These are phyloP conservation scores for Elsinoe necatrix DNA, from an alignment of 2,329 filamentous ascomycete species.

Conservation along the genomic window DNA sequence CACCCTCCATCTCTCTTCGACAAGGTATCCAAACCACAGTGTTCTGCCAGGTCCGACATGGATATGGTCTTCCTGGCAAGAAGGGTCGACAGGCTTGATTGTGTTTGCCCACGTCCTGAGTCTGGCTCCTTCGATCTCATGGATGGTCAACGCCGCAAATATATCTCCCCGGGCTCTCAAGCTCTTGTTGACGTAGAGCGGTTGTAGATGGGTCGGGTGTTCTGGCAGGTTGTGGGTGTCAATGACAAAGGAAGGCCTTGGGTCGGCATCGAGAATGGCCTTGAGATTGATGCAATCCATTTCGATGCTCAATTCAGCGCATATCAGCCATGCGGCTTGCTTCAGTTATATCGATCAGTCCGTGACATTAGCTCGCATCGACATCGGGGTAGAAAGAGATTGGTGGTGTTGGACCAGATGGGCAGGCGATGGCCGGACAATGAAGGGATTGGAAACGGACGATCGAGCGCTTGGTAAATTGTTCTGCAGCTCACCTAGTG, in stretches of 20 bases:
- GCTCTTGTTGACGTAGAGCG: slow-evolving; percentile 11
- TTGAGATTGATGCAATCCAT: slow-evolving; percentile 8
- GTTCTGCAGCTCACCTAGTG: background rate
- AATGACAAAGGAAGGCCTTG: slow-evolving; percentile 7
- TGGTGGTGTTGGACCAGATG: background rate
- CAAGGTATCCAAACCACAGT: background rate
- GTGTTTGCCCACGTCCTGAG: slow-evolving; percentile 12
- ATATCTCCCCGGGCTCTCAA: background rate
- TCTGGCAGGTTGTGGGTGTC: background rate
- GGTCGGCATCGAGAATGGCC: slow-evolving; percentile 8
- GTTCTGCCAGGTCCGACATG: background rate
- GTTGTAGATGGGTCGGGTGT: background rate
- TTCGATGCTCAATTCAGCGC: background rate
- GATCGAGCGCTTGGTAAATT: background rate
- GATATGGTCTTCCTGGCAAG: background rate
- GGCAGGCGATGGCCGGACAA: background rate
- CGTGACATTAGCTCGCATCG: background rate
- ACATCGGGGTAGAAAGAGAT: background rate
- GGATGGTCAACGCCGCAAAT: background rate
- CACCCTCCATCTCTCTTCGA: slow-evolving; percentile 6
- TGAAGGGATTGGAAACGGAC: background rate
- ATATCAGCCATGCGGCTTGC: background rate
- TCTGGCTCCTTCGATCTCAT: background rate
- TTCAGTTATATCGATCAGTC: background rate
- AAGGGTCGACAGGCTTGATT: background rate